A percentile compares a stretch with the other conserved stretches of the same genome.
Conservation (phyloP, 2,329 filamentous ascomycete genomes). For the Emergomyces africanus region DNA sequence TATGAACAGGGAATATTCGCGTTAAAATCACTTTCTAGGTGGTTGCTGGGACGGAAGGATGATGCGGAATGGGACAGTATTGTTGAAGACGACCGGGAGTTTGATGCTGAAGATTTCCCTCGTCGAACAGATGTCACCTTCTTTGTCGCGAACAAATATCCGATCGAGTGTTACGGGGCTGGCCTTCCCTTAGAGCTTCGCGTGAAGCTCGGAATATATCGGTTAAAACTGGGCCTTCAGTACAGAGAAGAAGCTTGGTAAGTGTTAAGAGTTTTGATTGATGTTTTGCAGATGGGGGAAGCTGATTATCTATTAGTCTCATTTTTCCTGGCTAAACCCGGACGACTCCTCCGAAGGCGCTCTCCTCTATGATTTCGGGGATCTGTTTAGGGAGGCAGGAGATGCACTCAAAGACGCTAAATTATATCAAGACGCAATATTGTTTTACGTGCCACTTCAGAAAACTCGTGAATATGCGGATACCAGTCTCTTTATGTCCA, state of each 20-base stretch:
- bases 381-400: constrained; percentile 64
- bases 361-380: constrained; percentile 53
- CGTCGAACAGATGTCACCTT: constrained; percentile 50
- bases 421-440: constrained; percentile 42
- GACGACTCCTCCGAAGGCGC: constrained; percentile 39
- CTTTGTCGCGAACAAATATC: constrained; percentile 45
- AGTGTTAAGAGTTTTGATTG: constrained; percentile 18
- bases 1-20: constrained; percentile 54
- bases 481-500: constrained; percentile 37
- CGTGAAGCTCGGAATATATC: constrained; percentile 69
- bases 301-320: constrained; percentile 34
- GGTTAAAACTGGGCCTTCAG: constrained; percentile 55
- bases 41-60: constrained; percentile 62
- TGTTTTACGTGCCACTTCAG: constrained; percentile 44
- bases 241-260: constrained; percentile 60
- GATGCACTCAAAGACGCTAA: constrained; percentile 43
- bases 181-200: constrained; percentile 71
- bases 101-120: constrained; percentile 59
- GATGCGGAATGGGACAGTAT: constrained; percentile 68
- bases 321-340: constrained; percentile 59
- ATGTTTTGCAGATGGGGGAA: neutral
- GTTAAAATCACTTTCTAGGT: constrained; percentile 62
- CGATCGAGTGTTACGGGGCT: constrained; percentile 51
- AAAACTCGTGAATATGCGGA: constrained; percentile 36
- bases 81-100: constrained; percentile 71